Conservation (phyloP, 495 filamentous ascomycete species). For the Penicillium paradoxum region DNA sequence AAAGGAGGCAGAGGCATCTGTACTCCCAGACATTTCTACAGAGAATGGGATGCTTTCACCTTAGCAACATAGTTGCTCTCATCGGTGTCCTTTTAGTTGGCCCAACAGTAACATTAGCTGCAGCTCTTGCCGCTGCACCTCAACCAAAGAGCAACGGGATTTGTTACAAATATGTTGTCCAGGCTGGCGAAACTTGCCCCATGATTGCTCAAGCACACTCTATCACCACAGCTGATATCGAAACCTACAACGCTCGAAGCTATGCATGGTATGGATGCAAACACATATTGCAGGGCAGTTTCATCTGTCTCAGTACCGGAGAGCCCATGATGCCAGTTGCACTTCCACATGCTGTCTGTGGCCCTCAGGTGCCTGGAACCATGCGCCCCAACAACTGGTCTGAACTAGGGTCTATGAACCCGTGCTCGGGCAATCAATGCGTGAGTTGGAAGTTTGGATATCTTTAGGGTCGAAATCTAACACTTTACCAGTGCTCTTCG, state of each 20-base stretch:
- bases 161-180: not conserved
- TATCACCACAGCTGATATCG: not conserved
- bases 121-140: not conserved
- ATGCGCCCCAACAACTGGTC: not conserved
- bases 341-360: not conserved
- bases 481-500: not conserved
- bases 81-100: not conserved
- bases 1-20: not conserved
- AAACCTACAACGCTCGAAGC: not conserved
- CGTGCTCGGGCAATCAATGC: not conserved
- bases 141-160: not conserved
- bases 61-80: not conserved
- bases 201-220: not conserved
- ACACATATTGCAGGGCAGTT: not conserved
- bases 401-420: not conserved
- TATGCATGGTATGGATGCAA: not conserved
- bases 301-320: not conserved
- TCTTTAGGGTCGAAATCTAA: not conserved
- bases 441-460: not conserved
- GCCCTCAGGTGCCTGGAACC: conserved; percentile 2
- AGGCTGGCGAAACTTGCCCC: not conserved
- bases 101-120: not conserved
- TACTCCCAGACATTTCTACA: not conserved
- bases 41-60: not conserved
- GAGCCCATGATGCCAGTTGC: conserved; percentile 1